These are phyloP conservation scores for Arctostaphylos glauca DNA, from an alignment of 148 eudicot genomes.

Conservation along the genomic window DNA sequence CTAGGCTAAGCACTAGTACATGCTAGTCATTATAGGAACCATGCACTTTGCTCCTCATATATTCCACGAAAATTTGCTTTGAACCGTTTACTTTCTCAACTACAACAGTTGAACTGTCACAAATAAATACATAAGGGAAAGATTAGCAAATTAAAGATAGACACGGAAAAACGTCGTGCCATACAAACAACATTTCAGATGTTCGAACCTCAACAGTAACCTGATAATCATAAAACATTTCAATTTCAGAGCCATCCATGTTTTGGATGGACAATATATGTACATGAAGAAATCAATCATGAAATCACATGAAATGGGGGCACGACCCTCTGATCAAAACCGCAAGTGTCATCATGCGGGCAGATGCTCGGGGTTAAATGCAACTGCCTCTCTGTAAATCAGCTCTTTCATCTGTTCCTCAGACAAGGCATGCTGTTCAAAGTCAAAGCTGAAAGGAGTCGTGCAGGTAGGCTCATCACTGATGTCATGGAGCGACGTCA, in stretches of 20 bases:
- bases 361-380: conserved; percentile 85
- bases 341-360: conserved; percentile 26
- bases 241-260: conserved; percentile 16
- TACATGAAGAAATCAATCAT: conserved; percentile 18
- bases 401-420: conserved; percentile 97
- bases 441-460: conserved; percentile 39
- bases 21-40: no score
- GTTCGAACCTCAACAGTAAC: not conserved
- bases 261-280: conserved; percentile 21
- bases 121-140: not conserved
- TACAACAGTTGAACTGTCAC: no score
- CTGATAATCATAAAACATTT: not conserved
- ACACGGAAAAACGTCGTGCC: not conserved
- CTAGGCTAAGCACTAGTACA: no score
- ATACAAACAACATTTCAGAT: not conserved
- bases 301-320: not conserved
- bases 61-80: no score
- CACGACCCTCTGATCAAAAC: conserved; percentile 17
- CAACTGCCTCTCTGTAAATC: conserved; percentile 83
- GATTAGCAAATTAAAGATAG: no score
- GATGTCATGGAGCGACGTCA: conserved; percentile 24
- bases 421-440: conserved; percentile 78
- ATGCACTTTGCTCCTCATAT: no score
- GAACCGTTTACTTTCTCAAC: no score
- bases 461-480: conserved; percentile 5